Evolutionary conservation across 2,329 filamentous ascomycete genomes (phyloP).

Genomic region (Ophiostoma piceae): DNA sequence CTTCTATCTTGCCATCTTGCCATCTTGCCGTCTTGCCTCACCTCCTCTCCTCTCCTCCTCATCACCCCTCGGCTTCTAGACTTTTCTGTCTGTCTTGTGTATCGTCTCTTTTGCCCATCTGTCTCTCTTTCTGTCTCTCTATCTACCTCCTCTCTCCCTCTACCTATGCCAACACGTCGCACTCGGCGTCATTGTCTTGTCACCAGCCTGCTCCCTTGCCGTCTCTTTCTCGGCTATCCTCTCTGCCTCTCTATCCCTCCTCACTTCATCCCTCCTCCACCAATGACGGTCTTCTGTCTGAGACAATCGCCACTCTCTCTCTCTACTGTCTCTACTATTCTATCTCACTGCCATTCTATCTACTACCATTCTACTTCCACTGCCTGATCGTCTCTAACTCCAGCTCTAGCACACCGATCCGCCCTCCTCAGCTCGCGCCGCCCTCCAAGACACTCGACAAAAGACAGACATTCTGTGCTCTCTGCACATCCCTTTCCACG

Average conservation of each 20-base stretch:
- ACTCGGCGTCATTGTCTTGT: conserved; percentile 2
- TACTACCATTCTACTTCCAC: neutral
- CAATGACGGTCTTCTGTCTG: neutral
- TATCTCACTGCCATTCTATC: too few relatives aligned
- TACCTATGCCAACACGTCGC: neutral
- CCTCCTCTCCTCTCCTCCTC: neutral
- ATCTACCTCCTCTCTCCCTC: neutral
- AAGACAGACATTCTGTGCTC: neutral
- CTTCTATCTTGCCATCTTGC: too few relatives aligned
- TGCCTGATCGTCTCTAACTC: neutral
- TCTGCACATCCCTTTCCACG: neutral
- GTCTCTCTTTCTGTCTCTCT: neutral
- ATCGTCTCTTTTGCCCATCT: too few relatives aligned
- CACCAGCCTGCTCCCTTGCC: neutral
- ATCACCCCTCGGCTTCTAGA: neutral
- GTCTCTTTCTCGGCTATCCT: neutral
- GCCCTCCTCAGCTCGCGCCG: conserved; percentile 17
- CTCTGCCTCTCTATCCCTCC: neutral
- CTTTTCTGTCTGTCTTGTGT: neutral
- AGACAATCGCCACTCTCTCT: conserved; percentile 7
- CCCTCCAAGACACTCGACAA: conserved; percentile 5
- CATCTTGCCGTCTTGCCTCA: too few relatives aligned
- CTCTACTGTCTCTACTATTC: too few relatives aligned
- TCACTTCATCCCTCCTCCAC: neutral
- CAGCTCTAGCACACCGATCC: neutral